Evolutionary conservation across 2,329 filamentous ascomycete species (phyloP).

Genomic region (Diaporthe ilicicola): DNA sequence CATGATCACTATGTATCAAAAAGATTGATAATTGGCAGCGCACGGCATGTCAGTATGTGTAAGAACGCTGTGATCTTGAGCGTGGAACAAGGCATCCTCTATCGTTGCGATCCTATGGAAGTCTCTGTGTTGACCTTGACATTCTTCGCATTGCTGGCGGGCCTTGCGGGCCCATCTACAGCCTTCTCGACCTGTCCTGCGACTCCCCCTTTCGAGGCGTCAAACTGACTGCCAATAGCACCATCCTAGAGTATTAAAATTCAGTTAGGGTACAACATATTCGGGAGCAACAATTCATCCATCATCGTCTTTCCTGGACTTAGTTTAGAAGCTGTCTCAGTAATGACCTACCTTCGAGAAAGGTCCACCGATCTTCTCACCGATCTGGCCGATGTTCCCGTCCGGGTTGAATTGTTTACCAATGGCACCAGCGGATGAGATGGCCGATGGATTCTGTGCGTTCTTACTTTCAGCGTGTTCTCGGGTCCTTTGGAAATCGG

Average conservation of each 20-base stretch:
- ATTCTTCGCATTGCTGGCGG: background rate
- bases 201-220: slow-evolving; percentile 14
- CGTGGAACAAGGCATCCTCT: too few relatives aligned
- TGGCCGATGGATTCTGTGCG: background rate
- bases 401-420: slow-evolving; percentile 20
- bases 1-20: background rate
- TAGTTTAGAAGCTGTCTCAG: background rate
- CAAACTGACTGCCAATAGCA: slow-evolving; percentile 10
- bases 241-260: background rate
- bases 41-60: too few relatives aligned
- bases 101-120: background rate
- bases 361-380: slow-evolving; percentile 11
- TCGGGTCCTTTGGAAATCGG: too few relatives aligned
- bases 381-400: slow-evolving; percentile 9
- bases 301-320: too few relatives aligned
- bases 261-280: background rate
- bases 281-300: background rate
- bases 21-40: background rate
- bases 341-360: background rate
- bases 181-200: slow-evolving; percentile 11
- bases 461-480: background rate
- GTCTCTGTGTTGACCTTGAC: background rate
- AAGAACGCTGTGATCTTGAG: background rate
- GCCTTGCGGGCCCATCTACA: slow-evolving; percentile 9
- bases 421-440: background rate